Evolutionary conservation across 768 basidiomycete species (phyloP), one percentile per base, ranked within the genome.

Genomic region (Naganishia friedmannii): DNA sequence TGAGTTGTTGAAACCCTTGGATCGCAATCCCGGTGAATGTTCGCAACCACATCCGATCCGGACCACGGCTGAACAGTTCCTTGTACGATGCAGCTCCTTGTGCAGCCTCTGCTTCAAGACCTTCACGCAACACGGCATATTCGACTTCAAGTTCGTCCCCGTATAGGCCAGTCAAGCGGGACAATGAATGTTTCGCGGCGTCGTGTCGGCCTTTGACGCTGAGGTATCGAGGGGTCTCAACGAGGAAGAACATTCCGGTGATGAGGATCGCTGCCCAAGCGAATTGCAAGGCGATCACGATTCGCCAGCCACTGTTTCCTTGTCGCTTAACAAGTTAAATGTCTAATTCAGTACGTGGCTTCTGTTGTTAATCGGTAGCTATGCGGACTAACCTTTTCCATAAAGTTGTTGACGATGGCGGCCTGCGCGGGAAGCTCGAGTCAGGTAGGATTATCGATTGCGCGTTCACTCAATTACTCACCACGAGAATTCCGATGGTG

Each of bases 211-310:
- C 85, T 13, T 80, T 85, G 29, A 88, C 88, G 15, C 90, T 83
- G 21, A 90, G 83, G 73, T 89, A 88, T 75, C 89, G 89, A 88
- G 90, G 90, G 4, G 89, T 90, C 75, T 91, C 90, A 1, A 89
- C 89, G 0, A 91, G 82, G 84, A 88, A 89, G 79, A 89, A 86
- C 55, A 90, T 86, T 13, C 89, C 73, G 19, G 26, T 86, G 86
- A 89, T 84, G 23, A 90, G 81, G 56, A 88, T 83, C 3, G 87
- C 74, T 37, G 89, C 89, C 86, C 88, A 89, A 19, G 86, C 75
- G 74, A 90, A 82, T 75, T 91, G 90, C 3, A 91, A 80, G 19
- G 89, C 89, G 19, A 91, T 70, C 31, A 78, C 78, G 21, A 81
- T 74, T 28, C 87, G 84, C 89, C 90, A 92, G 0, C 88, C 89